Percentiles rank a stretch among this genome's conserved stretches.
These are phyloP conservation scores for Rosa multiflora DNA, from an alignment of 306 rosid genomes.

Conservation along the genomic window DNA sequence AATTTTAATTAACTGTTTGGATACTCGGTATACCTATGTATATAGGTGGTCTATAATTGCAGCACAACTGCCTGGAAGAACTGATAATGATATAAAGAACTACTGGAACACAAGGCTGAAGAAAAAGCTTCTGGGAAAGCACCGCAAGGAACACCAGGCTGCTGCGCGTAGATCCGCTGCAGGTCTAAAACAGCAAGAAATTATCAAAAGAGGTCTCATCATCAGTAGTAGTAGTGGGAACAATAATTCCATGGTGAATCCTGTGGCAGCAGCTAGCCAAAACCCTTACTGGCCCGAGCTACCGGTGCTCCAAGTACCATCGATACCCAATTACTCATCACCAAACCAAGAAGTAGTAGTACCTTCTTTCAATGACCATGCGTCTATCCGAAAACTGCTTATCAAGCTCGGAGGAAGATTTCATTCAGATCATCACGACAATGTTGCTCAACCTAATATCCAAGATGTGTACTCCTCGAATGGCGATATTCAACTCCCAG, in stretches of 20 bases:
- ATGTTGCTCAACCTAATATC: constrained; percentile 12
- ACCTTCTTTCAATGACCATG: constrained; percentile 49
- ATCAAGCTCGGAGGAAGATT: constrained; percentile 70
- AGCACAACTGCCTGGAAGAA: constrained; percentile 86
- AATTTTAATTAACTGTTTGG: neutral
- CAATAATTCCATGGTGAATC: constrained; percentile 6
- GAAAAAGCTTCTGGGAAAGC: constrained; percentile 82
- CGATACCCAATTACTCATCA: constrained; percentile 16
- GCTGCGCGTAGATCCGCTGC: constrained; percentile 35
- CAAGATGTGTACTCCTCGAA: constrained; percentile 19
- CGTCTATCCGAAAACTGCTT: constrained; percentile 51
- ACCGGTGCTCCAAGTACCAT: constrained; percentile 41
- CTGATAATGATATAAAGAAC: constrained; percentile 90
- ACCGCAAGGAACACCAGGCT: constrained; percentile 51
- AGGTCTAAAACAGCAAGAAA: constrained; percentile 37
- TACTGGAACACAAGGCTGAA: constrained; percentile 94
- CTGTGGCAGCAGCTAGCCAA: constrained; percentile 30
- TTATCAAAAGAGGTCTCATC: constrained; percentile 16
- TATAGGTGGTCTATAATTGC: constrained; percentile 90
- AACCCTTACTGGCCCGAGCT: constrained; percentile 62
- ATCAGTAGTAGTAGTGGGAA: neutral
- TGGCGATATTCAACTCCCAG: constrained; percentile 30
- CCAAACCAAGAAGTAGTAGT: constrained; percentile 25
- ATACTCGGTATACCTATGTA: neutral
- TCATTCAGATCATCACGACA: constrained; percentile 22